phyloP scores from a whole-genome alignment of 2,329 filamentous ascomycete genomes.

The Lachnellula willkommii region DNA sequence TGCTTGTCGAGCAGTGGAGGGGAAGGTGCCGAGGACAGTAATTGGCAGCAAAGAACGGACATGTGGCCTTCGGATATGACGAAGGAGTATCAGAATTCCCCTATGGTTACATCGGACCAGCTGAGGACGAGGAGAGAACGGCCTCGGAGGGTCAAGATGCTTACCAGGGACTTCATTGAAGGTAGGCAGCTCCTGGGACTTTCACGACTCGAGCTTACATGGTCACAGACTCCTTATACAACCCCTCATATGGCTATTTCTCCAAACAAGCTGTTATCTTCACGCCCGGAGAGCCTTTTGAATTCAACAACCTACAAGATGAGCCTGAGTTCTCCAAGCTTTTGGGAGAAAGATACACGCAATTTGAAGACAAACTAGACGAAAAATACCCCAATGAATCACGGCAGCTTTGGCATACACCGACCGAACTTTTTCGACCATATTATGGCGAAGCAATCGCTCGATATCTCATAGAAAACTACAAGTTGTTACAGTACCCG shows the following conservation, averaged over 20 bases:
- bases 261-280: slow-evolving; percentile 97
- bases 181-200: slow-evolving; percentile 44
- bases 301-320: slow-evolving; percentile 75
- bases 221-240: slow-evolving; percentile 77
- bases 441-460: slow-evolving; percentile 97
- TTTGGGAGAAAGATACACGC: slow-evolving; percentile 73
- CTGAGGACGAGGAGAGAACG: slow-evolving; percentile 68
- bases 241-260: slow-evolving; percentile 92
- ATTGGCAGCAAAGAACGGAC: slow-evolving; percentile 81
- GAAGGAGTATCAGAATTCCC: slow-evolving; percentile 76
- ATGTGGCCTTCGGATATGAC: slow-evolving; percentile 70
- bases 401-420: slow-evolving; percentile 95
- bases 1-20: slow-evolving; percentile 19
- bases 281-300: slow-evolving; percentile 82
- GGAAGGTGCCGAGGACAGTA: slow-evolving; percentile 47
- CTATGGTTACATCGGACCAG: slow-evolving; percentile 77
- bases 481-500: slow-evolving; percentile 87
- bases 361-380: slow-evolving; percentile 87
- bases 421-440: slow-evolving; percentile 92
- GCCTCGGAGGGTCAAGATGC: slow-evolving; percentile 88
- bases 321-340: slow-evolving; percentile 77
- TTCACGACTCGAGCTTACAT: slow-evolving; percentile 13
- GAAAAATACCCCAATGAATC: slow-evolving; percentile 60
- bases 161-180: slow-evolving; percentile 96
- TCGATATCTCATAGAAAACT: slow-evolving; percentile 93